These are phyloP conservation scores for Raffaelea albimanens DNA, from an alignment of 2,329 filamentous ascomycete species.

Conservation along the genomic window DNA sequence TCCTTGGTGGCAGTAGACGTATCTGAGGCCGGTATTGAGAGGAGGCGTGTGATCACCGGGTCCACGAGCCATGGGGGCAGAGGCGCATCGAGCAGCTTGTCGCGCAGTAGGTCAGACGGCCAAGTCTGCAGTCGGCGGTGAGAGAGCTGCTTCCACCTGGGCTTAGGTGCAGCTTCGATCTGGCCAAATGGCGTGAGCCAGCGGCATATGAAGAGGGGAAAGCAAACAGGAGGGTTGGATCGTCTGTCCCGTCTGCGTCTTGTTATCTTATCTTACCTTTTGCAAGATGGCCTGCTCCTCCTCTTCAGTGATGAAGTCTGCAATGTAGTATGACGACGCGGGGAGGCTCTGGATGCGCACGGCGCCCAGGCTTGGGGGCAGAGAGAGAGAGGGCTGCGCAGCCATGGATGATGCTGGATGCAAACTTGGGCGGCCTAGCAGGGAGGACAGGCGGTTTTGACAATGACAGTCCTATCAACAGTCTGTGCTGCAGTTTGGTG, in stretches of 20 bases:
- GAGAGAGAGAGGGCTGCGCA: slow-evolving; percentile 5
- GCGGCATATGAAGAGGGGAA: slow-evolving; percentile 44
- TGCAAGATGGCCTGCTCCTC: slow-evolving; percentile 64
- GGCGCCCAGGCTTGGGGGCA: slow-evolving; percentile 41
- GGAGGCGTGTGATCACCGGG: slow-evolving; percentile 56
- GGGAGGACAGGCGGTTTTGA: not conserved
- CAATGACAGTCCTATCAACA: not conserved
- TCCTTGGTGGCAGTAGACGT: not conserved
- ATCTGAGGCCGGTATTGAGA: slow-evolving; percentile 33
- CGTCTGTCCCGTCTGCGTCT: not conserved
- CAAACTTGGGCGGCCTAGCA: not conserved
- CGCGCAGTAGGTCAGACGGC: slow-evolving; percentile 71
- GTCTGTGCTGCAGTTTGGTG: no score
- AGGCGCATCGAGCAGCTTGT: slow-evolving; percentile 65
- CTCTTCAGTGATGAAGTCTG: slow-evolving; percentile 67
- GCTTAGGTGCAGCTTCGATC: slow-evolving; percentile 57
- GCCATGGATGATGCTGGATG: slow-evolving; percentile 4
- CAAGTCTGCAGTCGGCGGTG: slow-evolving; percentile 85
- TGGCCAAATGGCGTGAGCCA: slow-evolving; percentile 18
- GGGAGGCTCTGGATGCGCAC: slow-evolving; percentile 48
- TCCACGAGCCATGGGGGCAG: slow-evolving; percentile 67
- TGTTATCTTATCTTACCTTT: slow-evolving; percentile 42
- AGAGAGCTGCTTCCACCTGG: slow-evolving; percentile 79
- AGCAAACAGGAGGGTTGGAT: slow-evolving; percentile 24
- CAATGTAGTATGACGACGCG: slow-evolving; percentile 68